phyloP scores from a whole-genome alignment of 768 basidiomycete species.

The Rossbeevera mucosa region DNA sequence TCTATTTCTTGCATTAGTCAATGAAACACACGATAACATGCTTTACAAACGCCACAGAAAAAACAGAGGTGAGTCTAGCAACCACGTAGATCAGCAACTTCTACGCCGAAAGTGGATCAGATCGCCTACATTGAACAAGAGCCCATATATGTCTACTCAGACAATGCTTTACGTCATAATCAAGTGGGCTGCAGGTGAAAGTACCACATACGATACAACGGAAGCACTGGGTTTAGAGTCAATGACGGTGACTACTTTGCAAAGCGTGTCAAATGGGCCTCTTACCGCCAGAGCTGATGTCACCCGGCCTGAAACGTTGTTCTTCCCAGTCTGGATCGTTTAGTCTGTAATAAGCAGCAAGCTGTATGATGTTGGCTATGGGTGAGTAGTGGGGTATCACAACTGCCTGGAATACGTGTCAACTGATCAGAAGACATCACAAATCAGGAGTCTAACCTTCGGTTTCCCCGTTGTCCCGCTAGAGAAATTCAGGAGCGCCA shows the following conservation, averaged over 20 bases:
- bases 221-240: constrained; percentile 41
- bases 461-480: constrained; percentile 75
- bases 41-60: constrained; percentile 47
- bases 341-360: constrained; percentile 49
- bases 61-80: constrained; percentile 54
- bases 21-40: background rate
- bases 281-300: constrained; percentile 55
- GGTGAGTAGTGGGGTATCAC: constrained; percentile 56
- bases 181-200: background rate
- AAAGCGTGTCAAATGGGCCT: background rate
- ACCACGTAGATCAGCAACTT: constrained; percentile 20
- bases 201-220: constrained; percentile 51
- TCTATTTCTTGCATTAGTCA: constrained; percentile 32
- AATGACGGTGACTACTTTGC: constrained; percentile 5
- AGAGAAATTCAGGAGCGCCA: constrained; percentile 70
- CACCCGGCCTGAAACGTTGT: constrained; percentile 54
- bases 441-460: constrained; percentile 40
- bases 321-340: constrained; percentile 43
- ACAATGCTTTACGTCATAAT: background rate
- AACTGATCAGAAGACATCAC: background rate
- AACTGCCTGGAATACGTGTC: constrained; percentile 40
- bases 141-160: constrained; percentile 57
- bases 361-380: constrained; percentile 60
- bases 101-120: background rate
- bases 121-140: constrained; percentile 51